Base-by-base conservation (phyloP, 2,329 filamentous ascomycete genomes). In the Exserohilum turcica region DNA sequence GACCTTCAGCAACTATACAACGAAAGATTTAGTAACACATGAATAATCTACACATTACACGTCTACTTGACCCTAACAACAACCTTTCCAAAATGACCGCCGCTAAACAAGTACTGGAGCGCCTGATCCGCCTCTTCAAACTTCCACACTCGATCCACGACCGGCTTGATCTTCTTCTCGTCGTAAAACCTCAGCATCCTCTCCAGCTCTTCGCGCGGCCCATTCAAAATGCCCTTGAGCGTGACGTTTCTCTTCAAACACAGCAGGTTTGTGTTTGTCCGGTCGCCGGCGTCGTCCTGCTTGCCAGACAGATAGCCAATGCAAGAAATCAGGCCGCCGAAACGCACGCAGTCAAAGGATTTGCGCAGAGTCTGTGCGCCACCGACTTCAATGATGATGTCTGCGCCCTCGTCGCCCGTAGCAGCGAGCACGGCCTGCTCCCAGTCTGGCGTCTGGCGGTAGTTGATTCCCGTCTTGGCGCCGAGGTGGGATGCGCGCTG, bases 211-310 rank as follows among this genome's bases (percentile, higher is more conserved):
- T 84, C 82, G 57, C 78, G 79, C 0, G 86, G 84, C 0, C 86
- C 86, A 67, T 88, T 87, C 24, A 88, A 63, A 6, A 88, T 81
- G 0, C 86, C 81, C 67, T 82, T 83, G 6, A 84, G 63, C 1
- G 80, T 83, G 1, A 83, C 78, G 36, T 78, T 84, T 18, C 79
- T 73, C 55, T 75, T 73, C 38, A 83, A 61, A 2, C 80, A 78
- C 15, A 83, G 73, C 24, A 88, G 72, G 61, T 88, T 88, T 12
- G 86, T 80, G 57, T 87, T 86, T 6, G 82, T 75, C 38, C 82
- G 69, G 67, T 85, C 82, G 0, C 77, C 80, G 4, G 74, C 70
- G 0, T 77, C 78, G 60, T 87, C 85, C 54, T 83, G 75, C 68
- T 88, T 84, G 31, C 77, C 79, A 0, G 75, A 77, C 0, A 80